These are phyloP conservation scores for Aspergillus haitiensis DNA, from an alignment of 495 filamentous ascomycete genomes.

Conservation along the genomic window DNA sequence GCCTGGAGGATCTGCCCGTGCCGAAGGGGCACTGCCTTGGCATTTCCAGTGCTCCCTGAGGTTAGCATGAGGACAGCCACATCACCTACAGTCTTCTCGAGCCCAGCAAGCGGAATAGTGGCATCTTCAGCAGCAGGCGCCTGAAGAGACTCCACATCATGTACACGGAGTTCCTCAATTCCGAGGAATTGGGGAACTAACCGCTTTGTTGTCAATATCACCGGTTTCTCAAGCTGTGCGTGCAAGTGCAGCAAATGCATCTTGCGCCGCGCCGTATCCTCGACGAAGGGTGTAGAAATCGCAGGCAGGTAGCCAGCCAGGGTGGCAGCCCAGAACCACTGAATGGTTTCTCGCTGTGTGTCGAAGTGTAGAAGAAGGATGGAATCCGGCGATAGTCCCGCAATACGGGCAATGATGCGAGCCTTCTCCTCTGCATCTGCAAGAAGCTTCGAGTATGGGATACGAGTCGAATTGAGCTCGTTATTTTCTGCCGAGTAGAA, in stretches of 20 bases:
- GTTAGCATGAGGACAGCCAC: slow-evolving; percentile 37
- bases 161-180: neutral
- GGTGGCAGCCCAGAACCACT: slow-evolving; percentile 47
- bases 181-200: neutral
- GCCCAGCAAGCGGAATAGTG: neutral
- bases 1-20: slow-evolving; percentile 50
- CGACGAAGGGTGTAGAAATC: slow-evolving; percentile 39
- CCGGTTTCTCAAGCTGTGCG: slow-evolving; percentile 16
- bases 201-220: slow-evolving; percentile 18
- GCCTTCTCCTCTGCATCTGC: neutral
- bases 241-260: slow-evolving; percentile 24
- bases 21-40: slow-evolving; percentile 53
- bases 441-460: neutral
- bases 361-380: neutral
- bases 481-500: neutral
- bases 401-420: neutral
- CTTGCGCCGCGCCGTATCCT: slow-evolving; percentile 26
- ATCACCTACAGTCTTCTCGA: too few species aligned
- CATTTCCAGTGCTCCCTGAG: slow-evolving; percentile 55
- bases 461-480: neutral
- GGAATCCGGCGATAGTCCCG: neutral
- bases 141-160: neutral
- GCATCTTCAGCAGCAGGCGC: neutral
- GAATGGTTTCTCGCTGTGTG: slow-evolving; percentile 19
- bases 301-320: slow-evolving; percentile 40